These are phyloP conservation scores for Coniochaeta ligniaria DNA, from an alignment of 2,329 filamentous ascomycete genomes.

Conservation along the genomic window DNA sequence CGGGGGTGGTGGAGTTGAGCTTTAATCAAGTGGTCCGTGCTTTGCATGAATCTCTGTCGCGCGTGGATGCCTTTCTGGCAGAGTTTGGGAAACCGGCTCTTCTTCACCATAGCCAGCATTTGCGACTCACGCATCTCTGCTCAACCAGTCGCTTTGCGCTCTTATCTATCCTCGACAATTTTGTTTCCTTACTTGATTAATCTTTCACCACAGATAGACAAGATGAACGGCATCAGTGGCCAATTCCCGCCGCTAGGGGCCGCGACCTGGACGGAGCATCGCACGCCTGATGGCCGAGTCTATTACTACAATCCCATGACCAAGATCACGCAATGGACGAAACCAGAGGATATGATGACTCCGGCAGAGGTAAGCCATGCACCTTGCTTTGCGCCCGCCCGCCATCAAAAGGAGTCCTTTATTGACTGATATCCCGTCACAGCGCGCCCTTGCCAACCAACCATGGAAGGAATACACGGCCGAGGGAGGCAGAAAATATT, in stretches of 20 bases:
- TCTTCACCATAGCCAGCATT: not conserved
- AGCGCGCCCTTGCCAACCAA: constrained; percentile 75
- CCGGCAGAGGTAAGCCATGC: constrained; percentile 59
- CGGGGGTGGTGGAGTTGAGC: too few relatives aligned
- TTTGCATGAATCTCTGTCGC: not conserved
- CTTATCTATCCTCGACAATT: not conserved
- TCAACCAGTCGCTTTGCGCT: not conserved
- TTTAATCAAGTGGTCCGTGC: not conserved
- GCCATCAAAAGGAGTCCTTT: too few relatives aligned
- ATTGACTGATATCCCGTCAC: constrained; percentile 5
- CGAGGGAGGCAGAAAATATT: constrained; percentile 84
- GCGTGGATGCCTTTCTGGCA: not conserved
- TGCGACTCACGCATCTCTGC: not conserved
- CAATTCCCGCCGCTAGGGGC: constrained; percentile 21
- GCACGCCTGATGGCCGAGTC: constrained; percentile 69
- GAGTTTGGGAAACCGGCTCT: not conserved
- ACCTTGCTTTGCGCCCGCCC: not conserved
- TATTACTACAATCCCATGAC: constrained; percentile 90
- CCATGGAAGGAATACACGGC: constrained; percentile 92
- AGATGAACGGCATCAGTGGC: constrained; percentile 53
- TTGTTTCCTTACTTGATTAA: not conserved
- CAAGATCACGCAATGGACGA: constrained; percentile 88
- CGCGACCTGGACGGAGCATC: constrained; percentile 70
- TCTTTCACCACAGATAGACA: not conserved
- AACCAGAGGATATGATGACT: constrained; percentile 84